phyloP scores from a whole-genome alignment of 345 rosid genomes.

The Murraya paniculata region DNA sequence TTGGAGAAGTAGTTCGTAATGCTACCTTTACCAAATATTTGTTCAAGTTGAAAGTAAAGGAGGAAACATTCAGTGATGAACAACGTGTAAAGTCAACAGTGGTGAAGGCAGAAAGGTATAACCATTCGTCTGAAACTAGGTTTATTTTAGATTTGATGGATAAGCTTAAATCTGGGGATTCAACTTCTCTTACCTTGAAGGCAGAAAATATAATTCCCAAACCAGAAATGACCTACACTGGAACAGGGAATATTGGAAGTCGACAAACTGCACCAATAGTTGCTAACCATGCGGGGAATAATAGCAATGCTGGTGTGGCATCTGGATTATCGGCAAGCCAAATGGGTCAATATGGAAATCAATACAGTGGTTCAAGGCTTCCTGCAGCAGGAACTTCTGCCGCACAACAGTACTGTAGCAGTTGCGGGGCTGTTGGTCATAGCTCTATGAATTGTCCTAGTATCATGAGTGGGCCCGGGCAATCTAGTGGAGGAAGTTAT shows the following conservation, averaged over 20 bases:
- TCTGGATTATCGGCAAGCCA: constrained; percentile 37
- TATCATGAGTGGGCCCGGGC: constrained; percentile 50
- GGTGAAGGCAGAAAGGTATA: constrained; percentile 69
- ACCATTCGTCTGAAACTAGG: constrained; percentile 57
- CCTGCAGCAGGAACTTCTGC: constrained; percentile 20
- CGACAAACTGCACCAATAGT: constrained; percentile 28
- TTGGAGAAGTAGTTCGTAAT: constrained; percentile 59
- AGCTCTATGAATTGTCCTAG: constrained; percentile 68
- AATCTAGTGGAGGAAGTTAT: constrained; percentile 33
- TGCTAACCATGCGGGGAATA: constrained; percentile 19
- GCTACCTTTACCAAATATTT: constrained; percentile 60
- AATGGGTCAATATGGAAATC: constrained; percentile 48
- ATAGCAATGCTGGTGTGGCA: constrained; percentile 23
- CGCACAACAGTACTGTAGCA: constrained; percentile 34
- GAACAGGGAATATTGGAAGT: constrained; percentile 31
- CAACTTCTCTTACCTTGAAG: constrained; percentile 25
- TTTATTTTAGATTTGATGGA: constrained; percentile 57
- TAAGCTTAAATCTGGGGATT: constrained; percentile 44
- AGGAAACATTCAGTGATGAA: constrained; percentile 83
- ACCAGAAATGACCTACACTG: constrained; percentile 23
- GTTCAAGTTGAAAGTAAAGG: constrained; percentile 90
- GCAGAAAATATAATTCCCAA: constrained; percentile 30
- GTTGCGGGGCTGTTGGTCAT: constrained; percentile 72
- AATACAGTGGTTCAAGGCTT: constrained; percentile 31
- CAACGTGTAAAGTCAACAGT: constrained; percentile 83